Base-by-base conservation (phyloP, 495 filamentous ascomycete species). In the Penicillium goetzii region DNA sequence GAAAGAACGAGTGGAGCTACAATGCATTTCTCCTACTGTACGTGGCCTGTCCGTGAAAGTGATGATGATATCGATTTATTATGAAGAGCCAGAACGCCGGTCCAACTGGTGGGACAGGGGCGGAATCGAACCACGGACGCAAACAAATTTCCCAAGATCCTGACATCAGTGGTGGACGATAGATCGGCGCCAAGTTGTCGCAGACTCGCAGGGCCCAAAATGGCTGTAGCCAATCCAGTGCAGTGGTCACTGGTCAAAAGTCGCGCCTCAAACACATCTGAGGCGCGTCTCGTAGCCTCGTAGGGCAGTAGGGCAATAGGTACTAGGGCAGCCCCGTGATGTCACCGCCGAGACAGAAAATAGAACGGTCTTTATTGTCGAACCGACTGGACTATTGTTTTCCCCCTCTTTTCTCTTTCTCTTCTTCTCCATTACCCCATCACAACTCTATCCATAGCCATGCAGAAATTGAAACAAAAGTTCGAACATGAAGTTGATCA, bases 401-500 rank as follows among this genome's bases (percentile, higher is more conserved):
- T 50, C 21, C 38, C 26, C 28, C 40, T 52, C 19, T 45, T 60
- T 58, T 45, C 17, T 58, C 56, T 25, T 38, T 50, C 56, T 50
- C 49, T 52, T 36, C 51, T 65, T 59, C 52, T 52, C 51, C 51
- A 45, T n/a, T 51, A 12, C 30, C 59, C 57, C 61, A 17, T 36
- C 23, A n/a, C 30, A 54, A 34, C 26, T 38, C 7, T 30, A 4
- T 28, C 21, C 57, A 32, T 49, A 51, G 21, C 33, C 53, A 80
- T 80, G 77, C 72, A 75, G 1, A 71, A 70, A 64, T 66, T 76
- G 40, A 78, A 72, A 56, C 57, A 64, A 10, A 73, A 67, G 61
- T 21, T 71, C 15, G 72, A 69, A 62, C 64, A 70, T 10, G 70
- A 70, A 34, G 60, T 78, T 26, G 63, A 67, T 34, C 40, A 72